Evolutionary conservation across 1,284 basidiomycete genomes (phyloP), one percentile per base, ranked within the genome.

Genomic region (Laetiporus sulphureus): DNA sequence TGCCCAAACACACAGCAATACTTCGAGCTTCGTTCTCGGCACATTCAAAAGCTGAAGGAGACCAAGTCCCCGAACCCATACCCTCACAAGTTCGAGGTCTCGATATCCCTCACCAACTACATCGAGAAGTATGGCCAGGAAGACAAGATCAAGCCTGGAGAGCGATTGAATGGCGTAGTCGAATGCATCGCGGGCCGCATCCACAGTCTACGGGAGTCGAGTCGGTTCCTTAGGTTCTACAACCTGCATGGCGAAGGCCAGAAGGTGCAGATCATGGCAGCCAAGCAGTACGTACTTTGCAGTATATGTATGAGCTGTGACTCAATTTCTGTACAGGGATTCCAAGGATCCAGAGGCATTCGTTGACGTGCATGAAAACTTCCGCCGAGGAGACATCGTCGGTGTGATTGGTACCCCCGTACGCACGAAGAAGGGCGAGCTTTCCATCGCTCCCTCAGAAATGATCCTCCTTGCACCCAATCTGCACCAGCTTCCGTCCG

Each of bases 41-140:
- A 89, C 57, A 93, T 99, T 57, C 79, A 83, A 54, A 81, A 83
- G 55, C 76, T 99, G 47, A 85, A 92, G 63, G 76, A 87, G 62
- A 87, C 89, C 36, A 83, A 87, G 63, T 67, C 78, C 23, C 92
- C 91, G 4, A 91, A 95, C 62, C 95, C 96, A 3, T 99, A 99
- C 72, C 95, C 96, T 16, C 96, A 99, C 83, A 99, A 99, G 78
- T 99, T 99, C 72, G 66, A 96, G 57, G 93, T 96, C 32, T 73
- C 85, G 36, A 72, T 71, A 50, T 90, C 88, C n/a, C 72, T 99
- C 57, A 71, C 79, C 13, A 61, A 70, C 11, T 99, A 85, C 67
- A 81, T 98, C 60, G 64, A 75, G 12, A 69, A 76, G 46, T 99
- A 91, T 60, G 87, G 88, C 32, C 44, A 58, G 21, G 83, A 89